Percentiles rank a stretch among this genome's conserved stretches.
phyloP scores from a whole-genome alignment of 495 filamentous ascomycete genomes.

The Daldinia childiae region DNA sequence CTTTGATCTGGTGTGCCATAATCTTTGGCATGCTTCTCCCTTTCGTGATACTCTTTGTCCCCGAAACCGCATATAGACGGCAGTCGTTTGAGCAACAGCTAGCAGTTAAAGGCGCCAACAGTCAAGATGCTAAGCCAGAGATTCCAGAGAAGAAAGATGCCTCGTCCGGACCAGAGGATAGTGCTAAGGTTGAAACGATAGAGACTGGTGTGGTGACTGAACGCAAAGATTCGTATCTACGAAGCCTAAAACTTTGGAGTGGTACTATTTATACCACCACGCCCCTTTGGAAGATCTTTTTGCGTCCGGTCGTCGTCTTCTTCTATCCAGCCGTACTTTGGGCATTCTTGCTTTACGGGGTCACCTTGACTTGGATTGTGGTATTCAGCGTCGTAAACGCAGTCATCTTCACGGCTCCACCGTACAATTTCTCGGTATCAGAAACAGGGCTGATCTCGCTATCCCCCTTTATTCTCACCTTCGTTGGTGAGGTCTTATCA shows the following conservation, averaged over 20 bases:
- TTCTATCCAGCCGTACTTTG: conserved; percentile 65
- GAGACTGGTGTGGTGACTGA: conserved; percentile 36
- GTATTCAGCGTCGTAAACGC: conserved; percentile 64
- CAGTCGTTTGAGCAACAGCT: conserved; percentile 41
- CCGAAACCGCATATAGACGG: conserved; percentile 63
- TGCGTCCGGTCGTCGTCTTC: conserved; percentile 60
- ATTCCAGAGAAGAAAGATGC: conserved; percentile 43
- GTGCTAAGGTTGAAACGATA: conserved; percentile 28
- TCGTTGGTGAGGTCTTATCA: conserved; percentile 59
- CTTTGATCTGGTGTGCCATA: conserved; percentile 64
- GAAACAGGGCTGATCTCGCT: conserved; percentile 61
- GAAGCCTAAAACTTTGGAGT: conserved; percentile 47
- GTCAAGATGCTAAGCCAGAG: conserved; percentile 40
- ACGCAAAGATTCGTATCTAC: conserved; percentile 47
- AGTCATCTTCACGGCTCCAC: conserved; percentile 58
- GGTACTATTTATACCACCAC: conserved; percentile 54
- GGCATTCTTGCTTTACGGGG: conserved; percentile 63
- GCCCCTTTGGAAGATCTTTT: conserved; percentile 60
- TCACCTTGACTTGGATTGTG: conserved; percentile 62
- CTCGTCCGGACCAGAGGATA: conserved; percentile 31
- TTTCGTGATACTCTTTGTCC: conserved; percentile 60
- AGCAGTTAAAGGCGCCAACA: conserved; percentile 23
- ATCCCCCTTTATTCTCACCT: conserved; percentile 59
- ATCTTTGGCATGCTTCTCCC: conserved; percentile 60
- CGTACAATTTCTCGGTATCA: conserved; percentile 63